Conservation (phyloP, 257 asterid genomes). For the Penstemon newberryi region DNA sequence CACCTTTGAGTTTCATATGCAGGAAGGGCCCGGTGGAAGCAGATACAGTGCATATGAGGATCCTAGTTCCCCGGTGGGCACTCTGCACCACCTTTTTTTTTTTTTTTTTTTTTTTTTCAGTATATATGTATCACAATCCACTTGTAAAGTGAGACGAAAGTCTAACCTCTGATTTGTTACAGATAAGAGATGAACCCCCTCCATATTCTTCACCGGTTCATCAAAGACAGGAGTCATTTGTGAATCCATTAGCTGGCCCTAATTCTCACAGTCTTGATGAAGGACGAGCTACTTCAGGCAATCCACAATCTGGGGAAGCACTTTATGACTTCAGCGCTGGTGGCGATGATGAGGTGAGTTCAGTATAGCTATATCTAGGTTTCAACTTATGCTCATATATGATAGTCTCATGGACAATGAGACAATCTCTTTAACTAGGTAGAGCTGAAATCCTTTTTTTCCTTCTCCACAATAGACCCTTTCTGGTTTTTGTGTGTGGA, state of each 20-base stretch:
- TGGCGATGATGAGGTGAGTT: constrained; percentile 94
- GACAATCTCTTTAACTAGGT: too few relatives aligned
- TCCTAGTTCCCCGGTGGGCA: constrained; percentile 69
- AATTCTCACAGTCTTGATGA: constrained; percentile 75
- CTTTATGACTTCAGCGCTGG: constrained; percentile 99
- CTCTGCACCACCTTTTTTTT: constrained; percentile 20
- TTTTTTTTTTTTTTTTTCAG: too few relatives aligned
- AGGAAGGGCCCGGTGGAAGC: constrained; percentile 76
- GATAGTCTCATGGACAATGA: constrained; percentile 11
- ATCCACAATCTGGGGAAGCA: constrained; percentile 74
- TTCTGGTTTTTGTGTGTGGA: constrained; percentile 18
- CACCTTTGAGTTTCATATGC: constrained; percentile 41
- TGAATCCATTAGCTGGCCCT: constrained; percentile 85
- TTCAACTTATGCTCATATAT: constrained; percentile 4
- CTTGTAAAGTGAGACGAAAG: constrained; percentile 14
- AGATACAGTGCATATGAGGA: constrained; percentile 64
- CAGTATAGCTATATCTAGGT: neutral
- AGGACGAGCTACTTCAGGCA: constrained; percentile 69
- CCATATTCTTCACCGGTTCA: constrained; percentile 92
- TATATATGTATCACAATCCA: neutral
- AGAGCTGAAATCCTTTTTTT: neutral
- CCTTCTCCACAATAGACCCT: neutral
- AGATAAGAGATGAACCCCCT: constrained; percentile 99
- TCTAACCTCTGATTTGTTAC: constrained; percentile 33
- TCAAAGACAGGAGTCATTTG: constrained; percentile 79